These are phyloP conservation scores for Hydnomerulius pinastri DNA, from an alignment of 768 basidiomycete species.

Conservation along the genomic window DNA sequence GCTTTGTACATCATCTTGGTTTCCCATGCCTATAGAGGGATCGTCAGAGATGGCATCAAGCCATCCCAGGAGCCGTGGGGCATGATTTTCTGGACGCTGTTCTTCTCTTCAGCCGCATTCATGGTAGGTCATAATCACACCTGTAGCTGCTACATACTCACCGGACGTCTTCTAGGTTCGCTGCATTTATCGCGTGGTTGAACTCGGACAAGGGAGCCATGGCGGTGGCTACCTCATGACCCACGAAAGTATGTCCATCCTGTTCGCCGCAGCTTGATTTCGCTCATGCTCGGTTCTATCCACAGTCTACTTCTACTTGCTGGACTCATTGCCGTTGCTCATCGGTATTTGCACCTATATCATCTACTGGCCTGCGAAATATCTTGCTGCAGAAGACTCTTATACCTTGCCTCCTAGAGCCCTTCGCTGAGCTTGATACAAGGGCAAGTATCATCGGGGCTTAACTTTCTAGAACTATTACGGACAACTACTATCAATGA, in stretches of 20 bases:
- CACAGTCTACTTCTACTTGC: slow-evolving; percentile 24
- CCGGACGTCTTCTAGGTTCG: slow-evolving; percentile 15
- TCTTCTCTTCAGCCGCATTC: slow-evolving; percentile 22
- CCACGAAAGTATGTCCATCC: slow-evolving; percentile 17
- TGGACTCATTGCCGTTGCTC: slow-evolving; percentile 26
- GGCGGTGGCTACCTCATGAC: slow-evolving; percentile 13
- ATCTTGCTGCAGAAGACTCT: slow-evolving; percentile 5
- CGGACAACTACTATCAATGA: no score
- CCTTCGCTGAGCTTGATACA: no score
- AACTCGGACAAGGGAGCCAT: slow-evolving; percentile 10
- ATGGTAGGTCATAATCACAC: slow-evolving; percentile 12
- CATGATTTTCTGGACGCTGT: slow-evolving; percentile 8
- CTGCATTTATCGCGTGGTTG: slow-evolving; percentile 22
- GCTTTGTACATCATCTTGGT: slow-evolving; percentile 15
- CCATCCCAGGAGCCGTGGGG: slow-evolving; percentile 13
- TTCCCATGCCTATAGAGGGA: slow-evolving; percentile 4
- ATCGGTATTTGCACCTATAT: slow-evolving; percentile 24
- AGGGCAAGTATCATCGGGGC: no score
- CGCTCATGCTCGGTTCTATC: not conserved
- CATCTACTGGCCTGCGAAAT: slow-evolving; percentile 25
- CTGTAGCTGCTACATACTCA: not conserved
- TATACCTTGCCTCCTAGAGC: not conserved
- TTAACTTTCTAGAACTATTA: no score
- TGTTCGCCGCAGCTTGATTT: not conserved
- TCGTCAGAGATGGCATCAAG: slow-evolving; percentile 3